Conservation (phyloP, 495 filamentous ascomycete species). For the Pyrenopolyporus hunteri region DNA sequence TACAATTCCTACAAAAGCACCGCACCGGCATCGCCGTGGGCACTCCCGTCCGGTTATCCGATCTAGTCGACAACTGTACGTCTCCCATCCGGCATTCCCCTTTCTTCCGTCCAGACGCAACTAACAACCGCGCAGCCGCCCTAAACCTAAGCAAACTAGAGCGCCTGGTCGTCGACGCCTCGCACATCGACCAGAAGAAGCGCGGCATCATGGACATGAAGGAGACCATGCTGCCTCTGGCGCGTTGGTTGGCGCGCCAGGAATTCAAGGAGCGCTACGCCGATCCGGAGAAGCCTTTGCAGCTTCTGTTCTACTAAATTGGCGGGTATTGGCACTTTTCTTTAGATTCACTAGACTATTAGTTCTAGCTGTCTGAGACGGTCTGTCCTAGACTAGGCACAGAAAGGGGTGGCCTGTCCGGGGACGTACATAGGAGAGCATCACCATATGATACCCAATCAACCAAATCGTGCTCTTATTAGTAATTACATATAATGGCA, state of each 20-base stretch:
- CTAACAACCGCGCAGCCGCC: slow-evolving; percentile 58
- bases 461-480: not conserved
- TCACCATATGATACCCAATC: slow-evolving; percentile 29
- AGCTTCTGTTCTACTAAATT: slow-evolving; percentile 64
- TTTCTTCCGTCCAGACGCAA: not conserved
- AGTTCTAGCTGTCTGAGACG: no score
- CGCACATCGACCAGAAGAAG: slow-evolving; percentile 90
- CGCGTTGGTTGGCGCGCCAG: slow-evolving; percentile 67
- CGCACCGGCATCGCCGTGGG: slow-evolving; percentile 87
- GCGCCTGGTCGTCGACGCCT: slow-evolving; percentile 85
- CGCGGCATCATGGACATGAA: slow-evolving; percentile 91
- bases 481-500: not conserved
- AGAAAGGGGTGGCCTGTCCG: no score
- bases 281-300: slow-evolving; percentile 53
- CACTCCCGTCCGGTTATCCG: slow-evolving; percentile 80
- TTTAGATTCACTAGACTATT: not conserved
- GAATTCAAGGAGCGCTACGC: slow-evolving; percentile 75
- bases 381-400: no score
- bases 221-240: slow-evolving; percentile 79
- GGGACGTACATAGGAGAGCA: no score
- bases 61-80: slow-evolving; percentile 79
- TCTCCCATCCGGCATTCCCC: not conserved
- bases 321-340: not conserved
- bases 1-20: slow-evolving; percentile 71
- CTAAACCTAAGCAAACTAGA: slow-evolving; percentile 71